These are phyloP conservation scores for Beauveria scarabaeidicola DNA, from an alignment of 2,329 filamentous ascomycete species.

Conservation along the genomic window DNA sequence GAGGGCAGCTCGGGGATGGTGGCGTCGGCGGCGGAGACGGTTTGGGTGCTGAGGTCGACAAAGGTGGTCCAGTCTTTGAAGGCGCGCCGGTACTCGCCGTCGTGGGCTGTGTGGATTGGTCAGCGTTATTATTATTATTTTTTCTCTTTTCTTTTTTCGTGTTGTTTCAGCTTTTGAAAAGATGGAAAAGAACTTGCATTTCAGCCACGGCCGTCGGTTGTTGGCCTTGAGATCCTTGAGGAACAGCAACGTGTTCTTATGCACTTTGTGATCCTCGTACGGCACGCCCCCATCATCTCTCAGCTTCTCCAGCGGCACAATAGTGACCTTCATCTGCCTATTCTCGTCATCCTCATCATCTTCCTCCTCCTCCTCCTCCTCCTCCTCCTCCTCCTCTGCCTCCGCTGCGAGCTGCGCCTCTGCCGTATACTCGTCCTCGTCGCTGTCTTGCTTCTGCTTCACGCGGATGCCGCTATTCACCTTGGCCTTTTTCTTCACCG, in stretches of 20 bases:
- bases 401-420: slow-evolving; percentile 11
- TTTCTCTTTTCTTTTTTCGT: neutral
- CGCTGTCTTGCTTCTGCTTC: slow-evolving; percentile 16
- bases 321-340: slow-evolving; percentile 25
- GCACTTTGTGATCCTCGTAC: slow-evolving; percentile 45
- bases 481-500: slow-evolving; percentile 21
- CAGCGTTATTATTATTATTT: no score
- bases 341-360: slow-evolving; percentile 29
- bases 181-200: slow-evolving; percentile 31
- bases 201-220: slow-evolving; percentile 51
- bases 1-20: slow-evolving; percentile 79
- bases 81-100: slow-evolving; percentile 68
- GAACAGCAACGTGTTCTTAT: slow-evolving; percentile 51
- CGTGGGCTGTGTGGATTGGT: slow-evolving; percentile 49
- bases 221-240: slow-evolving; percentile 50
- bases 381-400: slow-evolving; percentile 14
- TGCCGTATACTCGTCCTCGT: slow-evolving; percentile 17
- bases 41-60: slow-evolving; percentile 61
- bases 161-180: neutral
- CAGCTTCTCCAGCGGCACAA: slow-evolving; percentile 29
- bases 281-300: slow-evolving; percentile 26
- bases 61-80: slow-evolving; percentile 77
- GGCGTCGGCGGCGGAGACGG: slow-evolving; percentile 62
- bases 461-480: slow-evolving; percentile 10
- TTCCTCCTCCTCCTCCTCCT: slow-evolving; percentile 16